These are phyloP conservation scores for Trichophyton simii DNA, from an alignment of 2,329 filamentous ascomycete genomes.

Conservation along the genomic window DNA sequence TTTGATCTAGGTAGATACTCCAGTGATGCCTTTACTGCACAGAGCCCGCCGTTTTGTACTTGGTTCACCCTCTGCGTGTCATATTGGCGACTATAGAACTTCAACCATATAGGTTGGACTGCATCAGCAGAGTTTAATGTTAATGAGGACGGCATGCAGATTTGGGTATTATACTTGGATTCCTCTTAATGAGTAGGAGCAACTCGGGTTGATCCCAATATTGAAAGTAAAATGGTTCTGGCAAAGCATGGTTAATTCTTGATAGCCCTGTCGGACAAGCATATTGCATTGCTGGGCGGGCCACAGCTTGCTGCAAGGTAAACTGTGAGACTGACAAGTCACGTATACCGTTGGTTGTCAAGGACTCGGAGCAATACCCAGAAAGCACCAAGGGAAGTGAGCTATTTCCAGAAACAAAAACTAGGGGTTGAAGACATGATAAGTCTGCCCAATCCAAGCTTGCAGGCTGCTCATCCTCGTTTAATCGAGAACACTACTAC, in stretches of 20 bases:
- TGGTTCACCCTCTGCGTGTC: constrained; percentile 38
- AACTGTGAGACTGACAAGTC: constrained; percentile 20
- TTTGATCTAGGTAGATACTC: constrained; percentile 19
- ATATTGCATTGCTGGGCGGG: constrained; percentile 27
- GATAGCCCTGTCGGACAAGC: constrained; percentile 20
- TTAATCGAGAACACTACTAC: constrained; percentile 31
- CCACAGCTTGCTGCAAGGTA: constrained; percentile 37
- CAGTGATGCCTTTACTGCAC: constrained; percentile 6
- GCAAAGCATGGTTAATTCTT: constrained; percentile 30
- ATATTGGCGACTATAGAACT: constrained; percentile 36
- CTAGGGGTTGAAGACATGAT: constrained; percentile 14
- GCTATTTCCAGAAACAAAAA: constrained; percentile 16
- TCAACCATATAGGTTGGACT: constrained; percentile 36
- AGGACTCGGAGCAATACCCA: constrained; percentile 21
- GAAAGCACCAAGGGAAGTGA: constrained; percentile 19
- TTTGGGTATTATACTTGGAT: constrained; percentile 5
- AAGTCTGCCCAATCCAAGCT: constrained; percentile 10
- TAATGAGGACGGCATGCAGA: constrained; percentile 4
- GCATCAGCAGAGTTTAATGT: constrained; percentile 21
- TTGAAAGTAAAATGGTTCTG: constrained; percentile 12
- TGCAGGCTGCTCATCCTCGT: not conserved
- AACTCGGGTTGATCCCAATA: constrained; percentile 36
- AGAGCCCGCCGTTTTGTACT: constrained; percentile 24
- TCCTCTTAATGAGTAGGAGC: constrained; percentile 24
- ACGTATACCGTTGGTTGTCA: constrained; percentile 5